A percentile compares a stretch with the other conserved stretches of the same genome.
These are phyloP conservation scores for Sanghuangporus sanghuang DNA, from an alignment of 1,284 basidiomycete species.

Conservation along the genomic window DNA sequence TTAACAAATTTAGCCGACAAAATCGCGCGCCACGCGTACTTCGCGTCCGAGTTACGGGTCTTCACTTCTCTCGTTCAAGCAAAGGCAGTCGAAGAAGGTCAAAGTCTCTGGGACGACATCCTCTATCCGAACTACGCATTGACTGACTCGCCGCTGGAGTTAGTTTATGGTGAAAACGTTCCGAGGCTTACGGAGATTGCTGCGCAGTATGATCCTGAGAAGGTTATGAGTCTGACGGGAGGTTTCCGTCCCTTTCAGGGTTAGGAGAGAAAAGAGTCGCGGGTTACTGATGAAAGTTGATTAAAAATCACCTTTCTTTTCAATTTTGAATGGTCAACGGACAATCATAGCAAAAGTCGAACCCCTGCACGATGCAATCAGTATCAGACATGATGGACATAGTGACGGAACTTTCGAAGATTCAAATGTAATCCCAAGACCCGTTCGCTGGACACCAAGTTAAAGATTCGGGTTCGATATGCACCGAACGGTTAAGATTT, in stretches of 20 bases:
- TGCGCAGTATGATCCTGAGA: constrained; percentile 5
- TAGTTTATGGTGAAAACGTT: constrained; percentile 19
- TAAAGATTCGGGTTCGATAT: too few species aligned
- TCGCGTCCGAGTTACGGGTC: background rate
- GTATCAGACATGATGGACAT: background rate
- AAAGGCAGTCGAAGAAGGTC: constrained; percentile 7
- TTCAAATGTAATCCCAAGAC: too few species aligned
- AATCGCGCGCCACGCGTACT: background rate
- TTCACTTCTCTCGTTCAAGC: constrained; percentile 5
- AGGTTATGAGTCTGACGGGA: constrained; percentile 10
- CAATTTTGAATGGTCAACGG: background rate
- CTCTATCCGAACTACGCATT: constrained; percentile 21
- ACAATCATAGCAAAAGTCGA: background rate
- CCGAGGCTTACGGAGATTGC: constrained; percentile 6
- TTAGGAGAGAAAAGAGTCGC: background rate
- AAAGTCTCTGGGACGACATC: constrained; percentile 13
- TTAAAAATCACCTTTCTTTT: too few species aligned
- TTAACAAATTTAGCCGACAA: background rate
- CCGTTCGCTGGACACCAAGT: too few species aligned
- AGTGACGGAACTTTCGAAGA: too few species aligned
- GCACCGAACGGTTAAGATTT: too few species aligned
- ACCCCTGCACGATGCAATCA: too few species aligned
- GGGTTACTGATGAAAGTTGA: too few species aligned
- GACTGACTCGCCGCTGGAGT: constrained; percentile 12
- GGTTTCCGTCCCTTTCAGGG: constrained; percentile 9